A percentile compares a stretch with the other conserved stretches of the same genome.
These are phyloP conservation scores for Phyllosticta citribraziliensis DNA, from an alignment of 2,329 filamentous ascomycete species.

Conservation along the genomic window DNA sequence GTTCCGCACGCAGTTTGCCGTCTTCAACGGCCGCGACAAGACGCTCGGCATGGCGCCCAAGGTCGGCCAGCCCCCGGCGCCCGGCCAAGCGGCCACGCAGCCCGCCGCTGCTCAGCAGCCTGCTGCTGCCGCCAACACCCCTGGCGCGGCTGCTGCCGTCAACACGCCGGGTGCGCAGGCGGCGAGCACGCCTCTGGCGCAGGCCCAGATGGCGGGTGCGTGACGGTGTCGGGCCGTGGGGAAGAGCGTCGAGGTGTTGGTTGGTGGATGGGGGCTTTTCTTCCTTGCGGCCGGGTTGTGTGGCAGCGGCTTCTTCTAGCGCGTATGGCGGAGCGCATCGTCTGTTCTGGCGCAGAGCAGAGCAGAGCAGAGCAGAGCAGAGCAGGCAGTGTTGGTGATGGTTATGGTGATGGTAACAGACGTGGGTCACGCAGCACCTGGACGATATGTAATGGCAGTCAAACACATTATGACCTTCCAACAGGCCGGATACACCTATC, in stretches of 20 bases:
- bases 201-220: not conserved
- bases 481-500: not conserved
- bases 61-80: slow-evolving; percentile 4
- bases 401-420: not conserved
- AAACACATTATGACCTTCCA: not conserved
- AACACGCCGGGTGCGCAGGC: not conserved
- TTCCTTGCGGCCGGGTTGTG: not conserved
- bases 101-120: not conserved
- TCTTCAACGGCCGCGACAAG: slow-evolving; percentile 46
- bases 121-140: not conserved
- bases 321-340: not conserved
- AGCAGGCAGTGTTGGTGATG: not conserved
- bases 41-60: slow-evolving; percentile 44
- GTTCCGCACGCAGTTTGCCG: slow-evolving; percentile 51
- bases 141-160: not conserved
- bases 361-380: not conserved
- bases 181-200: not conserved
- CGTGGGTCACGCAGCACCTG: not conserved
- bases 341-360: not conserved
- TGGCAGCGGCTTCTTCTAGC: not conserved
- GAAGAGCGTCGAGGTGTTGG: not conserved
- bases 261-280: not conserved
- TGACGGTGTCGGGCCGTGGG: not conserved
- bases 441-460: not conserved
- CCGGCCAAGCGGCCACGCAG: not conserved